phyloP scores from a whole-genome alignment of 805 yeast species.

The Hanseniaspora mollemarum region DNA sequence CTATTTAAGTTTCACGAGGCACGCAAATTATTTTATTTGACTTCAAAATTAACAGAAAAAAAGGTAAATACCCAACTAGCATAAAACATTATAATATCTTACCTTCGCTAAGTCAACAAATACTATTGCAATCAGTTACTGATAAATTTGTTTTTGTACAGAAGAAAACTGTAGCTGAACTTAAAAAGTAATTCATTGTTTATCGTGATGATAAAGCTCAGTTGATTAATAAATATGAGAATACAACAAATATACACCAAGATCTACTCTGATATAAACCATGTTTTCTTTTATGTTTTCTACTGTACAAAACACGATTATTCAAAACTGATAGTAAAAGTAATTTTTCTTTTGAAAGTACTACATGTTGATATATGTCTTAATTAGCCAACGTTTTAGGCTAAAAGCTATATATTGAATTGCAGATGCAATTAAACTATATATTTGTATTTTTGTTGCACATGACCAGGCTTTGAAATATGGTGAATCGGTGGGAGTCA shows the following conservation, averaged over 20 bases:
- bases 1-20: too few species aligned
- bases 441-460: too few species aligned
- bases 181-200: not conserved
- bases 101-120: not conserved
- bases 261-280: slow-evolving; percentile 15
- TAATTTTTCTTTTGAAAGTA: not conserved
- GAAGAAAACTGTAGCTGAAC: not conserved
- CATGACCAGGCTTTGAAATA: too few species aligned
- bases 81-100: too few species aligned
- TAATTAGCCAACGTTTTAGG: not conserved
- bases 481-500: too few species aligned
- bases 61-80: too few species aligned
- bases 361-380: not conserved
- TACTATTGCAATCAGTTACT: slow-evolving; percentile 1
- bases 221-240: slow-evolving; percentile 15
- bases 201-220: slow-evolving; percentile 13
- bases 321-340: slow-evolving; percentile 1
- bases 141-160: not conserved
- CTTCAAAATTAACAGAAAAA: too few species aligned
- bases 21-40: too few species aligned
- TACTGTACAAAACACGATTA: not conserved
- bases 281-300: not conserved
- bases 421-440: too few species aligned
- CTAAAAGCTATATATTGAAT: too few species aligned
- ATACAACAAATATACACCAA: slow-evolving; percentile 15